phyloP scores from a whole-genome alignment of 2,329 filamentous ascomycete genomes.

The Endoconidiophora laricicola region DNA sequence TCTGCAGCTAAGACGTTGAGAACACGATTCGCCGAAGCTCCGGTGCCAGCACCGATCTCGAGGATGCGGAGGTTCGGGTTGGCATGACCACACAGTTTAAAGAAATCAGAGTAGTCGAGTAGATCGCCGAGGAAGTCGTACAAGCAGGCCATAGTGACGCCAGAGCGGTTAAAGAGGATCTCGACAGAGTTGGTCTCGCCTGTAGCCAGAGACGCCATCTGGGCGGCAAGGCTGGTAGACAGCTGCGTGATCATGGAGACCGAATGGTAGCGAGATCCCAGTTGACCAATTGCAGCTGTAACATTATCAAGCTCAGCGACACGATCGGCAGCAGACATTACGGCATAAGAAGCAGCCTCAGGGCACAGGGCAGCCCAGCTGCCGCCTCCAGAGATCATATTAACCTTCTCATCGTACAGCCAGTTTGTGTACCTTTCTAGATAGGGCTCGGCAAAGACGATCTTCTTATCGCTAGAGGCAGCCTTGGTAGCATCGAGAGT shows the following conservation, averaged over 20 bases:
- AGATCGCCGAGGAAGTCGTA: constrained; percentile 1
- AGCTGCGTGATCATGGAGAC: not conserved
- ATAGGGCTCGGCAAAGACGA: not conserved
- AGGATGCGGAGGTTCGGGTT: constrained; percentile 22
- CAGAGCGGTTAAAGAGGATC: constrained; percentile 1
- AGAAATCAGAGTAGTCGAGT: not conserved
- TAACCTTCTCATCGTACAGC: not conserved
- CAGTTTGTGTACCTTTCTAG: not conserved
- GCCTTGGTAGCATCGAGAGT: not conserved
- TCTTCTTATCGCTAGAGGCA: not conserved
- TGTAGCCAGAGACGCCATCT: not conserved
- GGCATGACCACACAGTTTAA: constrained; percentile 10
- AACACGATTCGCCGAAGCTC: constrained; percentile 19
- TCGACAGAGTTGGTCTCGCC: constrained; percentile 2
- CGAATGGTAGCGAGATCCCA: not conserved
- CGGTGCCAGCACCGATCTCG: constrained; percentile 26
- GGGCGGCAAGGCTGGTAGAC: not conserved
- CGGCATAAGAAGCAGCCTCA: not conserved
- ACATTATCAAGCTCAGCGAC: not conserved
- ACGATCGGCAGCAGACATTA: not conserved
- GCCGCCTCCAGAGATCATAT: not conserved
- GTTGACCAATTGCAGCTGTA: not conserved
- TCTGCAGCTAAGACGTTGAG: constrained; percentile 15
- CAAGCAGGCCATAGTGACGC: not conserved
- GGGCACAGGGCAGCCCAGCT: not conserved